A percentile compares a stretch with the other conserved stretches of the same genome.
These are phyloP conservation scores for Cladosporium oxysporum DNA, from an alignment of 2,329 filamentous ascomycete species.

Conservation along the genomic window DNA sequence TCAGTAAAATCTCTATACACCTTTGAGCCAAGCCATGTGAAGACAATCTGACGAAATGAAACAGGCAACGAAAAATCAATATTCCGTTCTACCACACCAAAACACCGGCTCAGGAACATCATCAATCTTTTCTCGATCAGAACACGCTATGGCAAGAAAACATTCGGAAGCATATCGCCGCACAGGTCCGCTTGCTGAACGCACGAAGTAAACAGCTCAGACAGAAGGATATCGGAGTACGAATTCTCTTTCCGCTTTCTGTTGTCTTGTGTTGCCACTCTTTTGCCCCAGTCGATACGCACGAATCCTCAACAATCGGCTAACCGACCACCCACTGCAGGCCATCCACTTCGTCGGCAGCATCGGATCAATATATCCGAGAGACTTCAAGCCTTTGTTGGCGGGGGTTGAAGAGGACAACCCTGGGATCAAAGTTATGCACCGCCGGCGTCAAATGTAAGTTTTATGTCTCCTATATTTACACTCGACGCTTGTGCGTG, in stretches of 20 bases:
- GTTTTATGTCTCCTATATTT: neutral
- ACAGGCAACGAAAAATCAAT: neutral
- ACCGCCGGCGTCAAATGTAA: neutral
- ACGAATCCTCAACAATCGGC: neutral
- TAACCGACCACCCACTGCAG: neutral
- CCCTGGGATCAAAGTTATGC: neutral
- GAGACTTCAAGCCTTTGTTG: neutral
- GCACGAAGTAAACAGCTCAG: neutral
- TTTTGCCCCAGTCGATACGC: neutral
- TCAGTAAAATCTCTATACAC: neutral
- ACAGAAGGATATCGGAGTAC: neutral
- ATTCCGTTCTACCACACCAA: neutral
- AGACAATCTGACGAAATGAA: neutral
- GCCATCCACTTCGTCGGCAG: neutral
- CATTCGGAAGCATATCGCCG: neutral
- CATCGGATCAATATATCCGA: neutral
- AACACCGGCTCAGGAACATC: neutral
- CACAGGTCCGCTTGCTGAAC: neutral
- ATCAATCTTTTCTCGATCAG: neutral
- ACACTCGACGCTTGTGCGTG: neutral
- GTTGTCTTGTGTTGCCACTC: neutral
- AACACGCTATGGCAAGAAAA: neutral
- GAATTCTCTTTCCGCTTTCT: neutral
- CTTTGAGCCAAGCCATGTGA: neutral
- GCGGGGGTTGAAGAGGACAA: neutral